phyloP scores from a whole-genome alignment of 2,329 filamentous ascomycete genomes.

The Verticillium longisporum region DNA sequence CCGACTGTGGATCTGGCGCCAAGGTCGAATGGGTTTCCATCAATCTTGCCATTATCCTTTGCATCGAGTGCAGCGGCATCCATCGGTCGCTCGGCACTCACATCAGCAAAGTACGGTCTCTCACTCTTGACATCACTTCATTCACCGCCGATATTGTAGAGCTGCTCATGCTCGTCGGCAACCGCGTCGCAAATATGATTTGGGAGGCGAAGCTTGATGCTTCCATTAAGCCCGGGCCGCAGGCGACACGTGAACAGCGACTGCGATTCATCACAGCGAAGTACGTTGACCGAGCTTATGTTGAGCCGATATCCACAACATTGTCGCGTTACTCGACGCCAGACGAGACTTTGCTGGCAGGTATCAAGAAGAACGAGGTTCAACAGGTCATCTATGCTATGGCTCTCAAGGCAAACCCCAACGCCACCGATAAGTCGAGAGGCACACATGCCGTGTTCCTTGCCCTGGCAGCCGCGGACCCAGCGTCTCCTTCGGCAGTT shows the following conservation, averaged over 20 bases:
- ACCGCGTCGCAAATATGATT: conserved; percentile 90
- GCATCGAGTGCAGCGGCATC: conserved; percentile 96
- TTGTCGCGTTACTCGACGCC: conserved; percentile 70
- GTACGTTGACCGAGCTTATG: conserved; percentile 77
- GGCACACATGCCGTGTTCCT: conserved; percentile 86
- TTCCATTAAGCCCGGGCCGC: conserved; percentile 63
- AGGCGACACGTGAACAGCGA: conserved; percentile 81
- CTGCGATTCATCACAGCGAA: conserved; percentile 94
- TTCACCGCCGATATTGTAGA: conserved; percentile 98
- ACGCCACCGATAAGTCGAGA: conserved; percentile 76
- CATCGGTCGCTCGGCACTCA: conserved; percentile 94
- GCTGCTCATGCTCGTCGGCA: conserved; percentile 82
- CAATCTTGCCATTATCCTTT: conserved; percentile 91
- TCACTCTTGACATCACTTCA: conserved; percentile 91
- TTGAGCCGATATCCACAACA: conserved; percentile 70
- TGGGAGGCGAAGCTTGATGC: conserved; percentile 85
- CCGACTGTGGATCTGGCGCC: conserved; percentile 85
- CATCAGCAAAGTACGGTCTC: conserved; percentile 92
- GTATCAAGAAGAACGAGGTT: conserved; percentile 94
- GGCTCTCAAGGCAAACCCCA: conserved; percentile 80
- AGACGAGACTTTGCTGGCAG: conserved; percentile 84
- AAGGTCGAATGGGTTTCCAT: conserved; percentile 99
- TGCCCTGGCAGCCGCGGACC: conserved; percentile 86
- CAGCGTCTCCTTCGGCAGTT: conserved; percentile 61
- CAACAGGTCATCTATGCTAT: conserved; percentile 88